These are phyloP conservation scores for Lactarius vividus DNA, from an alignment of 768 basidiomycete species.

Conservation along the genomic window DNA sequence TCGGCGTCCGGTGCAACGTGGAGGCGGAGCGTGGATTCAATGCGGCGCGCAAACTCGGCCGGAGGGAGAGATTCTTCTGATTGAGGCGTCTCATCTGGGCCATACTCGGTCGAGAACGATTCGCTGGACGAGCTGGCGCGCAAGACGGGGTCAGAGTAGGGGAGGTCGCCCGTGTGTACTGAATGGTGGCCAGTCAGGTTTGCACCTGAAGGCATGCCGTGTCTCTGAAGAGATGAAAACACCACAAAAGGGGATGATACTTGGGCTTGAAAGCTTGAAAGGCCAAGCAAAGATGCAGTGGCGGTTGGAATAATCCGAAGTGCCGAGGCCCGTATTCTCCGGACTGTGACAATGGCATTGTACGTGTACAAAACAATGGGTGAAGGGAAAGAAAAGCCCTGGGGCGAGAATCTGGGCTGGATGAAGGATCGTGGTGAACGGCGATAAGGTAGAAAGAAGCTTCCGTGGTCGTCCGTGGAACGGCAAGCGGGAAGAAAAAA, in stretches of 20 bases:
- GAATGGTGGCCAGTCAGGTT: neutral
- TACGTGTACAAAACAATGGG: neutral
- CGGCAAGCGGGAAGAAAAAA: neutral
- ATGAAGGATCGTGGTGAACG: neutral
- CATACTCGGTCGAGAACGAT: neutral
- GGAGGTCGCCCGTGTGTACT: constrained; percentile 8
- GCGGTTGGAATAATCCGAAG: neutral
- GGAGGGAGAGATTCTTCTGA: neutral
- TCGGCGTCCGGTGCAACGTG: constrained; percentile 6
- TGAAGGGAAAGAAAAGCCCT: neutral
- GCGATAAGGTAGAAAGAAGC: neutral
- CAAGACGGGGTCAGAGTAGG: constrained; percentile 4
- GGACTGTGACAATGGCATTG: neutral
- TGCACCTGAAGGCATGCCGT: neutral
- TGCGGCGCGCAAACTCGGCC: neutral
- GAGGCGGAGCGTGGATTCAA: constrained; percentile 1
- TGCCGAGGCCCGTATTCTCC: neutral
- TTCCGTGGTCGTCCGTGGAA: neutral
- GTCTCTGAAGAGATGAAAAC: neutral
- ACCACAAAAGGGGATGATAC: neutral
- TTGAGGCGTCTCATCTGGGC: neutral
- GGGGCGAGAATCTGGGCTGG: neutral
- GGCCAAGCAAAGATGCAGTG: neutral
- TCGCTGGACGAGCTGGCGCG: constrained; percentile 4
- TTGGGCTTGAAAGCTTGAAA: neutral